Evolutionary conservation across 305 asterid genomes (phyloP), one percentile per base, ranked within the genome.

Genomic region (Euphrasia arctica): DNA sequence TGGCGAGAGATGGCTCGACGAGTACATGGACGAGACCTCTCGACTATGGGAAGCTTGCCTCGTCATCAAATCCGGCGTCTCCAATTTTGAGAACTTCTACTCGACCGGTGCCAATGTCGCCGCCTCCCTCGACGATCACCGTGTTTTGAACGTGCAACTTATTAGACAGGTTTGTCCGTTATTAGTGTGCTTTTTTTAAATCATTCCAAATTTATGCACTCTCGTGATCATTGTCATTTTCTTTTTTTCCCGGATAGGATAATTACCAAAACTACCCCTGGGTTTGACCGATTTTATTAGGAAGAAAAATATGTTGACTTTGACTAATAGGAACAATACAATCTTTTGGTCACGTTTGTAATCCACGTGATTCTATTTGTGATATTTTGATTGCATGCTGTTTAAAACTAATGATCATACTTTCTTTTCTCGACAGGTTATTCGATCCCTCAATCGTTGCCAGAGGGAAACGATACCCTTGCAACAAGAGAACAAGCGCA

Each of bases 11-110:
- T 91, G 97, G 97, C 81, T 91, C 0, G 96, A 88, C 4, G 97
- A 86, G 31, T 91, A 88, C 80, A 91, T 91, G 95, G 98, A 91
- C 60, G 98, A 91, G 15, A 88, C 96, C 65, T 86, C 98, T 9
- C 65, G 91, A 54, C 86, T 91, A 25, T 91, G 98, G 98, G 95
- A 88, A 54, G 89, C 93, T 54, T 88, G 91, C 54, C 90, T 74
- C 47, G 74, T 84, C 41, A 70, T 91, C 12, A 88, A 88, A 77
- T 75, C 88, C 1, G 87, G 82, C 0, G 70, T 82, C 1, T 79
- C 94, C 12, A 56, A 70, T 71, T 73, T 86, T 76, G 96, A 88
- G 65, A 88, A 69, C 68, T 86, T 72, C 80, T 75, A 54, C 56
- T 83, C 94, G 0, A 65, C 84, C 11, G 96, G 78, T 32, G 45